phyloP scores from a whole-genome alignment of 1,284 basidiomycete species.

The Singerocomus rubriflavus region DNA sequence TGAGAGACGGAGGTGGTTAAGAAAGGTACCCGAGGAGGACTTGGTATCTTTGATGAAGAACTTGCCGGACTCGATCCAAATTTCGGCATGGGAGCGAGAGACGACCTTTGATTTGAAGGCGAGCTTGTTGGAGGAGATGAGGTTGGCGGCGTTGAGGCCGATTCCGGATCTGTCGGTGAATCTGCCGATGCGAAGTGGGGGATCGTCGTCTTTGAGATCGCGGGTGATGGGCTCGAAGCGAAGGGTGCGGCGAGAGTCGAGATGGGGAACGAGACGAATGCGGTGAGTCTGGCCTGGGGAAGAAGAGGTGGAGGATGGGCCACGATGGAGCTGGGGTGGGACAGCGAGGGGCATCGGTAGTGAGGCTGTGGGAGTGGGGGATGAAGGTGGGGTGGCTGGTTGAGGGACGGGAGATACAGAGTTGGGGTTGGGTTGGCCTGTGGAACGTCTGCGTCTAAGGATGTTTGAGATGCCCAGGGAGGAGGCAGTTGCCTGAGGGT shows the following conservation, averaged over 20 bases:
- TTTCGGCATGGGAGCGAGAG: slow-evolving; percentile 90
- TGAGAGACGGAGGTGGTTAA: slow-evolving; percentile 91
- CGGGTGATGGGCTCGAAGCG: slow-evolving; percentile 92
- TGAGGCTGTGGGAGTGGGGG: slow-evolving; percentile 8
- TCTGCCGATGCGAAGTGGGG: slow-evolving; percentile 82
- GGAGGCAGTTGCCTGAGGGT: slow-evolving; percentile 18
- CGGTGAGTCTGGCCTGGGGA: slow-evolving; percentile 41
- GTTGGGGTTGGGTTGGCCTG: slow-evolving; percentile 30
- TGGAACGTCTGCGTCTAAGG: slow-evolving; percentile 50
- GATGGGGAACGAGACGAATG: slow-evolving; percentile 89
- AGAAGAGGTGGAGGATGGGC: slow-evolving; percentile 21
- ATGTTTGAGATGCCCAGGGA: slow-evolving; percentile 44
- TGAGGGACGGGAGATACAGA: slow-evolving; percentile 15
- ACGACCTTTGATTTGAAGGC: slow-evolving; percentile 98
- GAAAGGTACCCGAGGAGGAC: slow-evolving; percentile 89
- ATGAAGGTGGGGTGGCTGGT: slow-evolving; percentile 14
- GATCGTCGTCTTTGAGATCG: slow-evolving; percentile 68
- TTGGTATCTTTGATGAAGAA: slow-evolving; percentile 94
- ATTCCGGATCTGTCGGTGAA: slow-evolving; percentile 85
- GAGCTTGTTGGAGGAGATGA: slow-evolving; percentile 76
- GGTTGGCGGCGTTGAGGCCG: slow-evolving; percentile 64
- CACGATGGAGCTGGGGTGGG: slow-evolving; percentile 25
- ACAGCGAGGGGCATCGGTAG: slow-evolving; percentile 23
- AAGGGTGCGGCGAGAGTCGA: slow-evolving; percentile 86
- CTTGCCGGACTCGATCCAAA: slow-evolving; percentile 71